These are phyloP conservation scores for Apium graveolens DNA, from an alignment of 129 eudicot species.

Conservation along the genomic window DNA sequence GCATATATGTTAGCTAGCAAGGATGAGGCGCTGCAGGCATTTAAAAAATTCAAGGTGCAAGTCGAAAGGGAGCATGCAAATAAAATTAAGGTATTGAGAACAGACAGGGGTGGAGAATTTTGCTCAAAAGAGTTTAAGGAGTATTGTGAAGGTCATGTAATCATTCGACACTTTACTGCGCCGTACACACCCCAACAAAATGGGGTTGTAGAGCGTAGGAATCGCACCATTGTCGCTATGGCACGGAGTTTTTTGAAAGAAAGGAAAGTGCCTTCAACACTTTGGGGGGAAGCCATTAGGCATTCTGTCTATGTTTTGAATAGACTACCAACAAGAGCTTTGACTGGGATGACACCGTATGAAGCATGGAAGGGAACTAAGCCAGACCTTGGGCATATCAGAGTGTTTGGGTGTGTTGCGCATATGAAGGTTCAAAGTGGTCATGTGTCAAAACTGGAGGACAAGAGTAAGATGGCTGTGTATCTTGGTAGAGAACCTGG, in stretches of 20 bases:
- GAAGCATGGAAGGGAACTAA: background rate
- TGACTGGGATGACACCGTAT: background rate
- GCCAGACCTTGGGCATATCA: background rate
- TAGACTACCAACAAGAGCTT: background rate
- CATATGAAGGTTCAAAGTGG: background rate
- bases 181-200: background rate
- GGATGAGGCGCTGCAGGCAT: background rate
- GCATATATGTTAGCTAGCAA: background rate
- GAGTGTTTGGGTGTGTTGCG: background rate
- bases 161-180: background rate
- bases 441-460: background rate
- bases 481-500: background rate
- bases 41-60: background rate
- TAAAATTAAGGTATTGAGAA: background rate
- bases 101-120: background rate
- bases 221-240: background rate
- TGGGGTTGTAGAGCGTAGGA: background rate
- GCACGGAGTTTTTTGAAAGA: background rate
- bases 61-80: background rate
- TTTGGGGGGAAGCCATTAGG: background rate
- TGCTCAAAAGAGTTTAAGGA: background rate
- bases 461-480: too few relatives aligned
- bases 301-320: background rate
- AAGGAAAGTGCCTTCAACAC: background rate
- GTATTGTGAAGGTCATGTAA: background rate